phyloP scores from a whole-genome alignment of 2,329 filamentous ascomycete genomes.

The Xylariaceae sp. region DNA sequence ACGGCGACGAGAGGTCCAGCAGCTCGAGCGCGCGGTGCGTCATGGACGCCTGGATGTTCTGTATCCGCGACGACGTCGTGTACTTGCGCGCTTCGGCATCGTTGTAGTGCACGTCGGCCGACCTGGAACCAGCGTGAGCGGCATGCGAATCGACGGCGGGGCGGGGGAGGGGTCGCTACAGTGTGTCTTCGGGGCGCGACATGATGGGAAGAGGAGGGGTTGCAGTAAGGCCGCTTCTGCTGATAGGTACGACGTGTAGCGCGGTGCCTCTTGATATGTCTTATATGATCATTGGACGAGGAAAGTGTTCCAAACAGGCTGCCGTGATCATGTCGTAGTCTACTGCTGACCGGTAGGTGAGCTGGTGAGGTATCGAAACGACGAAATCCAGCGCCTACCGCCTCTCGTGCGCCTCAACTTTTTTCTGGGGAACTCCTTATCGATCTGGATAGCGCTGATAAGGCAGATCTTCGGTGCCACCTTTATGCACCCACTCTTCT shows the following conservation, averaged over 20 bases:
- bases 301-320: too few species aligned
- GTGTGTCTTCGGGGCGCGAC: conserved; percentile 93
- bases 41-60: conserved; percentile 92
- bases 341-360: too few species aligned
- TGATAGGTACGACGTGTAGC: neutral
- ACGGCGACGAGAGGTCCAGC: conserved; percentile 70
- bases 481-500: too few species aligned
- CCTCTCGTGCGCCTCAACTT: too few species aligned
- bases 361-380: too few species aligned
- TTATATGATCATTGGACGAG: too few species aligned
- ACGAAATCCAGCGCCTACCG: too few species aligned
- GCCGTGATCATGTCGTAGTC: too few species aligned
- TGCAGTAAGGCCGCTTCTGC: conserved; percentile 9
- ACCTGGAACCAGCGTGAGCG: conserved; percentile 43
- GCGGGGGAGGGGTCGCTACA: conserved; percentile 47
- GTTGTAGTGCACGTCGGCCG: conserved; percentile 96
- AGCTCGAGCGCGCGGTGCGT: conserved; percentile 88
- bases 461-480: too few species aligned
- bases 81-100: conserved; percentile 95
- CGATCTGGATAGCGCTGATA: too few species aligned
- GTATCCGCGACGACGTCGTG: conserved; percentile 91
- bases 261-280: too few species aligned
- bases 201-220: conserved; percentile 45
- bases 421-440: too few species aligned
- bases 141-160: conserved; percentile 4